phyloP scores from a whole-genome alignment of 345 rosid species.

The Balakata baccata region DNA sequence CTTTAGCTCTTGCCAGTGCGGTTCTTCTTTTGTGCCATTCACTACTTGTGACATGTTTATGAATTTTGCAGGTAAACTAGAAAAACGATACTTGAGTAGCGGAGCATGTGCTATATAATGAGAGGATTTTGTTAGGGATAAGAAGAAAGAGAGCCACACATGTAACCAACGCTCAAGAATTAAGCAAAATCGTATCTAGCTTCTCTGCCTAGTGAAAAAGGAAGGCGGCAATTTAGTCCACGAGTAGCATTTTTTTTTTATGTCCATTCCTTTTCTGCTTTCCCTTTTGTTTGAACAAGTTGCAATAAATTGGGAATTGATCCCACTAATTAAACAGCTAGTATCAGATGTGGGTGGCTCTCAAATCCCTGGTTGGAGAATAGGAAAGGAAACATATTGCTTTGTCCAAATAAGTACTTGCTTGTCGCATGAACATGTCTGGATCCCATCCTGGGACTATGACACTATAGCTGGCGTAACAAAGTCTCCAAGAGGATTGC shows the following conservation, averaged over 20 bases:
- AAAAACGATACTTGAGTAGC: conserved; percentile 23
- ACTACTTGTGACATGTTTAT: conserved; percentile 44
- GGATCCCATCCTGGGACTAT: background rate
- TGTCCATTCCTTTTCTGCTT: conserved; percentile 32
- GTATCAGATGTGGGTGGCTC: conserved; percentile 31
- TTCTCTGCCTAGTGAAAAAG: conserved; percentile 38
- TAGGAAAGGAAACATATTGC: background rate
- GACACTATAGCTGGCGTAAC: background rate
- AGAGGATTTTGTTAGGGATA: conserved; percentile 45
- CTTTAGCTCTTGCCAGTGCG: conserved; percentile 52
- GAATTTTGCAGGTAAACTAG: conserved; percentile 4
- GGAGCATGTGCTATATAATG: conserved; percentile 28
- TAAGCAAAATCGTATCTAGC: conserved; percentile 51
- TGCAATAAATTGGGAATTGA: conserved; percentile 20
- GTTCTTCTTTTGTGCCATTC: conserved; percentile 37
- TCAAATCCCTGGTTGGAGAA: conserved; percentile 7
- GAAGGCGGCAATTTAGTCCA: conserved; percentile 52
- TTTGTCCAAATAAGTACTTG: conserved; percentile 22
- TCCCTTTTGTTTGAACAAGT: conserved; percentile 30
- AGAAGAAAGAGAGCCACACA: conserved; percentile 99
- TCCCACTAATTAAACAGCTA: conserved; percentile 18
- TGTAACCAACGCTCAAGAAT: conserved; percentile 56
- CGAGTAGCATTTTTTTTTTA: conserved; percentile 34
- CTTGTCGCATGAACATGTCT: background rate
- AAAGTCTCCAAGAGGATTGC: conserved; percentile 3